Conservation (phyloP, 1,139 yeast species). For the Yamadazyma oceani region DNA sequence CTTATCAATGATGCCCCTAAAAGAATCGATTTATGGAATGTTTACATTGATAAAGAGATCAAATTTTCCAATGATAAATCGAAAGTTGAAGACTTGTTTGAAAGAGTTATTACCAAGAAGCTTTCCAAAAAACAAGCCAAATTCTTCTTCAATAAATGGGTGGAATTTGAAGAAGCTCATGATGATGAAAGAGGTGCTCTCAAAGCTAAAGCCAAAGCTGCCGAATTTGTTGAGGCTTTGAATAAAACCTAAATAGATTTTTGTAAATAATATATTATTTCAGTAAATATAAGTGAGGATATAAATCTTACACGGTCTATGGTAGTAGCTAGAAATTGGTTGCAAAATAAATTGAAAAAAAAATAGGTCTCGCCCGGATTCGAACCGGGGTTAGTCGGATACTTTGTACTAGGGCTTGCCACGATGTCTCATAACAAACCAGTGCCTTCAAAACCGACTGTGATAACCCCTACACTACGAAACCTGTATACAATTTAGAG, state of each 20-base stretch:
- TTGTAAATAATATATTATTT: constrained; percentile 4
- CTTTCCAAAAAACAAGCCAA: constrained; percentile 90
- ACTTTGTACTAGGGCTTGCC: background rate
- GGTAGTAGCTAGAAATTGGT: too few species aligned
- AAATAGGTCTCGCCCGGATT: constrained; percentile 95
- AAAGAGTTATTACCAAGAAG: constrained; percentile 69
- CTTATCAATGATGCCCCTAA: constrained; percentile 86
- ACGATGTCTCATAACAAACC: background rate
- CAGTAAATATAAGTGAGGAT: too few species aligned
- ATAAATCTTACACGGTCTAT: too few species aligned
- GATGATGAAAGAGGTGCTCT: constrained; percentile 73
- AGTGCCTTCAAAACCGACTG: constrained; percentile 45
- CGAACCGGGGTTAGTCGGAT: constrained; percentile 89
- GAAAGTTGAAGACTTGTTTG: constrained; percentile 76
- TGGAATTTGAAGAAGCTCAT: constrained; percentile 67
- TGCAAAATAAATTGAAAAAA: too few species aligned
- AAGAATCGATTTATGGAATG: constrained; percentile 92
- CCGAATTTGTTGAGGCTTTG: constrained; percentile 57
- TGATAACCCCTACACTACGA: constrained; percentile 55
- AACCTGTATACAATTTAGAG: constrained; percentile 24
- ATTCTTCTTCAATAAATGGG: constrained; percentile 93
- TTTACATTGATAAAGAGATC: constrained; percentile 90
- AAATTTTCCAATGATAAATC: constrained; percentile 58
- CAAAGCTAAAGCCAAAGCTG: constrained; percentile 89
- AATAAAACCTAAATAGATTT: constrained; percentile 6